phyloP scores from a whole-genome alignment of 805 yeast genomes.

The Ogataea wickerhamii region DNA sequence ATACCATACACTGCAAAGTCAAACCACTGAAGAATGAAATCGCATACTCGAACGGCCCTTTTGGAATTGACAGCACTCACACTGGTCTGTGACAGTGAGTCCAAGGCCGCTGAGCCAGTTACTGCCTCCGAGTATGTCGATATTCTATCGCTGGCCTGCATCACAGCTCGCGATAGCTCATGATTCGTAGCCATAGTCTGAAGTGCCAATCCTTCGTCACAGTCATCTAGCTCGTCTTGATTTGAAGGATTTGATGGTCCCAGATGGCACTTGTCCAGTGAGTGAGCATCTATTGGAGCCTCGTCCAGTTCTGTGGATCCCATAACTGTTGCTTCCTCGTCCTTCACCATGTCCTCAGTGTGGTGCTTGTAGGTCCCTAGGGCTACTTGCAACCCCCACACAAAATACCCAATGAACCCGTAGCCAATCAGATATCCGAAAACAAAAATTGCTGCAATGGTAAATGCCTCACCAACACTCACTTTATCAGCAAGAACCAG shows the following conservation, averaged over 20 bases:
- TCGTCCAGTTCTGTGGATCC: background rate
- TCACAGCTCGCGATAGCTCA: slow-evolving; percentile 13
- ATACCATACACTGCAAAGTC: slow-evolving; percentile 52
- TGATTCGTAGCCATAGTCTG: slow-evolving; percentile 20
- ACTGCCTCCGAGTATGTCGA: background rate
- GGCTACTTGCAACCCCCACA: slow-evolving; percentile 39
- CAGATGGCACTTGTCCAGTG: background rate
- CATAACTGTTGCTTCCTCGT: slow-evolving; percentile 19
- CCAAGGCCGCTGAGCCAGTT: background rate
- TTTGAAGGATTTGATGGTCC: background rate
- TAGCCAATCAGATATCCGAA: slow-evolving; percentile 58
- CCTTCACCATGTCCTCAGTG: slow-evolving; percentile 6
- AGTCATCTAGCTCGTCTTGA: background rate
- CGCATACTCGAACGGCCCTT: slow-evolving; percentile 1
- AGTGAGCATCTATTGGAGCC: background rate
- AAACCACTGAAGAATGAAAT: slow-evolving; percentile 35
- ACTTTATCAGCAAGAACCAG: slow-evolving; percentile 67
- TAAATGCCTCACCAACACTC: slow-evolving; percentile 62
- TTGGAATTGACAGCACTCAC: no score
- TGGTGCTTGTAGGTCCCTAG: slow-evolving; percentile 23
- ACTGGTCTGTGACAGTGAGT: background rate
- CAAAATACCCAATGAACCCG: slow-evolving; percentile 47
- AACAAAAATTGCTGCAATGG: slow-evolving; percentile 70
- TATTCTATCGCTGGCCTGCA: background rate
- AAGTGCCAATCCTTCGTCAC: slow-evolving; percentile 31